Base-by-base conservation (phyloP, 345 rosid genomes). In the Streptanthus diversifolius region DNA sequence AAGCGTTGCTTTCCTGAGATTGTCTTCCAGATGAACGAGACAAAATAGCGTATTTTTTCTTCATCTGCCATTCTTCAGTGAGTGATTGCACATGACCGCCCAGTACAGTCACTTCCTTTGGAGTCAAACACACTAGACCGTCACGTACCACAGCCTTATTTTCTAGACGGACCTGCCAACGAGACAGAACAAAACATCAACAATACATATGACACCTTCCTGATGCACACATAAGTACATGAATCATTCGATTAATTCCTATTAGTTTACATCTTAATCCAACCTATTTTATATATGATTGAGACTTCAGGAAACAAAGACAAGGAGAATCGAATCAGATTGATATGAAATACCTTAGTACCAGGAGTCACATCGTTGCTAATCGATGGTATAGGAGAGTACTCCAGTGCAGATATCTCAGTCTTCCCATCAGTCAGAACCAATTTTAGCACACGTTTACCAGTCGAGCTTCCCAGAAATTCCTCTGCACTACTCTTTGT, bases 11-110 rank as follows among this genome's bases (percentile, higher is more conserved):
- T 76, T 86, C 90, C 73, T 84, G 82, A 21, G 84, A 59, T 70
- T 65, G 40, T 67, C 82, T 81, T 63, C 79, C 54, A 3, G 90
- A 80, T 30, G 87, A 81, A 55, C 92, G 90, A 35, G 95, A 81
- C 53, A 86, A 45, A 40, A 79, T 83, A 1, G 84, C 79, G 63
- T 88, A 93, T 24, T 89, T 93, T 77, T 43, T 82, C 82, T 82
- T 91, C 96, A 93, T 86, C 80, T 82, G 77, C 98, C 97, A 93
- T 81, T 93, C 98, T 57, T 91, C 95, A 73, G 82, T 61, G 48
- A 93, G 91, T 33, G 96, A 80, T 67, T 81, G 87, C 51, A 91
- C 98, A 77, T 82, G 73, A 59, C 98, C 97, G 11, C 98, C 98
- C 68, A 93, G 57, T 47, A 91, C 56, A 8, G 86, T 82, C 76